phyloP scores from a whole-genome alignment of 768 basidiomycete genomes.

The Hypholoma sublateritium region DNA sequence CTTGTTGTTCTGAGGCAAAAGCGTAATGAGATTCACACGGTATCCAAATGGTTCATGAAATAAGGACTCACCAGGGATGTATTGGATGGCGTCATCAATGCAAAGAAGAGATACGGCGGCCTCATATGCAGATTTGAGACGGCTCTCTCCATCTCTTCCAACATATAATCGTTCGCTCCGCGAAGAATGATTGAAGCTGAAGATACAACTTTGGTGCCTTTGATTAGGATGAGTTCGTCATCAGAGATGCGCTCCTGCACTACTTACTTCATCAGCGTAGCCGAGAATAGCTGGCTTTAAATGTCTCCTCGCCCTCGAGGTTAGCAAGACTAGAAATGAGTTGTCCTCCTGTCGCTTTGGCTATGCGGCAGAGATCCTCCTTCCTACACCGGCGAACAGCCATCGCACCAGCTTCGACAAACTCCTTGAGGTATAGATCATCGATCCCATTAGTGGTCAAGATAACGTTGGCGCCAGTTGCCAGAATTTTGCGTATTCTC shows the following conservation, averaged over 20 bases:
- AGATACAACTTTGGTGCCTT: slow-evolving; percentile 95
- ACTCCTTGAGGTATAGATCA: slow-evolving; percentile 96
- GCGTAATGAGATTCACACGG: slow-evolving; percentile 15
- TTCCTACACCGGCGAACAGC: slow-evolving; percentile 97
- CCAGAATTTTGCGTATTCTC: slow-evolving; percentile 93
- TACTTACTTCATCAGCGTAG: slow-evolving; percentile 93
- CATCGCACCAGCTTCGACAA: slow-evolving; percentile 98
- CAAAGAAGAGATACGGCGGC: slow-evolving; percentile 92
- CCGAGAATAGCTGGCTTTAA: slow-evolving; percentile 90
- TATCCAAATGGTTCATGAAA: neutral
- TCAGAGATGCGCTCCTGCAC: slow-evolving; percentile 97
- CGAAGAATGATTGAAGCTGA: slow-evolving; percentile 91
- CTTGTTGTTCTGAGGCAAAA: slow-evolving; percentile 66
- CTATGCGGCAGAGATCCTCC: slow-evolving; percentile 95
- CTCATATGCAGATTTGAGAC: slow-evolving; percentile 95
- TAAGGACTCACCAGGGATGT: slow-evolving; percentile 68
- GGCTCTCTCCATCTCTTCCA: slow-evolving; percentile 99
- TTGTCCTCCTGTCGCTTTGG: slow-evolving; percentile 94
- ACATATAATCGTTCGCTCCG: slow-evolving; percentile 98
- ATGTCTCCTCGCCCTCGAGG: slow-evolving; percentile 97
- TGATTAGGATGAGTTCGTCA: slow-evolving; percentile 95
- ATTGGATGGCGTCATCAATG: slow-evolving; percentile 96
- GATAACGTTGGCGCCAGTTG: slow-evolving; percentile 94
- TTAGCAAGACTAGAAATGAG: slow-evolving; percentile 92
- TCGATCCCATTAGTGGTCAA: slow-evolving; percentile 99